Evolutionary conservation across 2,329 filamentous ascomycete species (phyloP).

Genomic region (Cladosporium sp.): DNA sequence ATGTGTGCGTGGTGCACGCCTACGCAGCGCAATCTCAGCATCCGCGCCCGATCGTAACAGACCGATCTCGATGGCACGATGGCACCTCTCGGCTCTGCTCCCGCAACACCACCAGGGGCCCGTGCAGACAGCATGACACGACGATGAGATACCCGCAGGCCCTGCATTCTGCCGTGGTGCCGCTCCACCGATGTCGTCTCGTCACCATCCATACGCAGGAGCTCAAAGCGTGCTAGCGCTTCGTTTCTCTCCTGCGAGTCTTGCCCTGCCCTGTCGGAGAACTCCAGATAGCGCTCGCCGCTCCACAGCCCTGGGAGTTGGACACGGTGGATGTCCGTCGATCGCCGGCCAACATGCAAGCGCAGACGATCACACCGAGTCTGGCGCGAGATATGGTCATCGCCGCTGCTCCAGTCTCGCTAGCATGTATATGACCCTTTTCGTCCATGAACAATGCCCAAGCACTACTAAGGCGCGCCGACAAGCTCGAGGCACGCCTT

Average conservation of each 20-base stretch:
- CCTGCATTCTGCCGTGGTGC: background rate
- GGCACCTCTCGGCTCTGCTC: constrained; percentile 12
- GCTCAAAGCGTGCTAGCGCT: constrained; percentile 1
- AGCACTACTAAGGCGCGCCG: background rate
- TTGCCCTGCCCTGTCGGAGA: background rate
- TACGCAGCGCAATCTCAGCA: constrained; percentile 9
- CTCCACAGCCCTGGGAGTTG: background rate
- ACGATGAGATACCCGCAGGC: constrained; percentile 2
- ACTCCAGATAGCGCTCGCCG: background rate
- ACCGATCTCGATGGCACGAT: constrained; percentile 13
- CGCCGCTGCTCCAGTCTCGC: background rate
- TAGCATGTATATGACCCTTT: background rate
- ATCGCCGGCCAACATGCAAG: background rate
- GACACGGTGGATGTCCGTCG: background rate
- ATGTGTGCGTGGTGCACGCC: background rate
- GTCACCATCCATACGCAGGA: constrained; percentile 10
- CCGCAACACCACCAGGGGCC: background rate
- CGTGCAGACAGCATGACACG: constrained; percentile 8
- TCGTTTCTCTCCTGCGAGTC: background rate
- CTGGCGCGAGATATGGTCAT: background rate
- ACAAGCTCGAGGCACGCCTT: constrained; percentile 2
- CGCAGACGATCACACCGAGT: background rate
- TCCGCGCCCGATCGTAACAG: constrained; percentile 9
- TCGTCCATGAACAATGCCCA: background rate
- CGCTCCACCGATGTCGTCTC: constrained; percentile 13